Base-by-base conservation (phyloP, 2,329 filamentous ascomycete species). In the Claviceps sp. region DNA sequence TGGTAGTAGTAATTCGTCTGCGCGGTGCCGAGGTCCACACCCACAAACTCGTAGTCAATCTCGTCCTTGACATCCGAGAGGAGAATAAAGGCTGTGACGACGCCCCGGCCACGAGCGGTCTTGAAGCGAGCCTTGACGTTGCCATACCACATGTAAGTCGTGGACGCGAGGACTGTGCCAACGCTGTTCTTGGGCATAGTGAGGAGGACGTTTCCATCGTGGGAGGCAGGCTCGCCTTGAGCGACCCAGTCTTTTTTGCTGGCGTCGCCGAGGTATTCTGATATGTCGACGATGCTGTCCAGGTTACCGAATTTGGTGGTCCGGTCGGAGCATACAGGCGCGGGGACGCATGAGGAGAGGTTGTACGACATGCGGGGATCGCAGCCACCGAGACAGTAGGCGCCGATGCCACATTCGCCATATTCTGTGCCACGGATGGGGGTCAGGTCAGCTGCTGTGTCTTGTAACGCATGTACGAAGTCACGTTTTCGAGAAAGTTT, bases 1-100 rank as follows among this genome's bases (percentile, higher is more conserved):
- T 96, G 90, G 72, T 85, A 96, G 72, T 96, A 98, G 75, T 83
- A 98, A 73, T 98, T 98, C 65, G 89, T 93, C 73, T 98, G 90
- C 17, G 85, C 87, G 56, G 77, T 79, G 47, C 74, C 64, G 56
- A 95, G 74, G 63, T 96, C 87, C 45, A 78, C 78, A 58, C 93
- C 93, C 51, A 98, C 79, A 66, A 86, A 97, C 68, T 98, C 93
- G 66, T 89, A 97, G 72, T 98, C 93, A 62, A 98, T 95, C 70
- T 98, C 93, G 64, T 98, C 93, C 76, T 96, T 95, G 63, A 94
- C 86, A 63, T 97, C 91, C 39, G 87, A 90, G 68, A 96, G 81
- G 64, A 97, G 75, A 66, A 98, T 98, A 66, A 98, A 98, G 34
- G 89, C 91, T 2, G 89, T 94, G n/a, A 98, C 86, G 22, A 98